Evolutionary conservation across 208 protist genomes (phyloP).

Genomic region (Trypanosoma congolense): DNA sequence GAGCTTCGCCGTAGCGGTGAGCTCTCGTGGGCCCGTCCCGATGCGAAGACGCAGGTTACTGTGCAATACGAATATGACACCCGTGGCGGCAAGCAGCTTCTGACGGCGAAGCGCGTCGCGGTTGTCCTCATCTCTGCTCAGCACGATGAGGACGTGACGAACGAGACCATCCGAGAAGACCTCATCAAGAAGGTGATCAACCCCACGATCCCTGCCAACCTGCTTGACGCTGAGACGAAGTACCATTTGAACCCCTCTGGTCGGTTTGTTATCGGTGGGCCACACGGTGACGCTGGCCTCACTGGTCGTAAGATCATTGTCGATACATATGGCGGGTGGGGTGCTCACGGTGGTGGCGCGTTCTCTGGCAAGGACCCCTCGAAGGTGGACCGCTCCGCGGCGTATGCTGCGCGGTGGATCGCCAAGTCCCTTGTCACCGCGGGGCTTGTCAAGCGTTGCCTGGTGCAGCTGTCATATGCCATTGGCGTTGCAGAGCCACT

Average conservation of each 20-base stretch:
- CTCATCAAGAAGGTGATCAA: neutral
- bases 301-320: neutral
- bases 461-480: neutral
- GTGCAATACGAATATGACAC: slow-evolving; percentile 98
- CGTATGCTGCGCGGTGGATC: neutral
- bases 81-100: slow-evolving; percentile 89
- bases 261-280: neutral
- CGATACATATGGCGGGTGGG: neutral
- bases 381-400: neutral
- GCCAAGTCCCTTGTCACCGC: slow-evolving; percentile 1
- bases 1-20: neutral
- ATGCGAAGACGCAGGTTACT: slow-evolving; percentile 98
- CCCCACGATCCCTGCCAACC: neutral
- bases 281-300: neutral
- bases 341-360: neutral
- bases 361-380: neutral
- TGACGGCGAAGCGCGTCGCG: neutral
- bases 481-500: slow-evolving; percentile 1
- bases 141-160: neutral
- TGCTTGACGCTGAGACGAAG: neutral
- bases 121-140: slow-evolving; percentile 1
- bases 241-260: neutral
- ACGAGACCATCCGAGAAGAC: neutral
- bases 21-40: neutral
- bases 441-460: neutral